Conservation (phyloP, 805 yeast genomes). For the Metschnikowia kofuensis region DNA sequence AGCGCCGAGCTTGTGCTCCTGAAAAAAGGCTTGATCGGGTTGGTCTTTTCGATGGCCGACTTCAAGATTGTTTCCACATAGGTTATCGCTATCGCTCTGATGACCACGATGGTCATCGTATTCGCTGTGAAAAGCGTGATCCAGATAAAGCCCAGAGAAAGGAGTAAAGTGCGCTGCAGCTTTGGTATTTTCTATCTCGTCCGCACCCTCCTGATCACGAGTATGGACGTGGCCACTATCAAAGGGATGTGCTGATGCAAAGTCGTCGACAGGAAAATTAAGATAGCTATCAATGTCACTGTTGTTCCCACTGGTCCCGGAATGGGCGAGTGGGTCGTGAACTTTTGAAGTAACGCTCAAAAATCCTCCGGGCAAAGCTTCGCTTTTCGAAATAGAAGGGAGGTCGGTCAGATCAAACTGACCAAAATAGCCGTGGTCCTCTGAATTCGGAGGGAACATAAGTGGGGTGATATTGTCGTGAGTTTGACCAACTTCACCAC, state of each 20-base stretch:
- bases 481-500: conserved; percentile 2
- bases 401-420: conserved; percentile 4
- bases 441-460: conserved; percentile 17
- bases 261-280: conserved; percentile 10
- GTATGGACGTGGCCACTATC: background rate
- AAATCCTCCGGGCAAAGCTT: conserved; percentile 6
- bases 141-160: conserved; percentile 1
- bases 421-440: conserved; percentile 17
- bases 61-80: background rate
- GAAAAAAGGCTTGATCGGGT: background rate
- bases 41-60: background rate
- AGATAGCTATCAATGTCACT: conserved; percentile 10
- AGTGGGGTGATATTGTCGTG: conserved; percentile 17
- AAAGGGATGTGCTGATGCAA: background rate
- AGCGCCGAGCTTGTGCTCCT: background rate
- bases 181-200: conserved; percentile 7
- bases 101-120: background rate
- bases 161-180: conserved; percentile 12
- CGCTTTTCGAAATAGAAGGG: conserved; percentile 1
- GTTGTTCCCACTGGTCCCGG: conserved; percentile 6
- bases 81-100: background rate
- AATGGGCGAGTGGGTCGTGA: conserved; percentile 5
- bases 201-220: background rate
- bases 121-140: background rate
- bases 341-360: conserved; percentile 9